Conservation (phyloP, 2,329 filamentous ascomycete species). For the Coniella vitis region DNA sequence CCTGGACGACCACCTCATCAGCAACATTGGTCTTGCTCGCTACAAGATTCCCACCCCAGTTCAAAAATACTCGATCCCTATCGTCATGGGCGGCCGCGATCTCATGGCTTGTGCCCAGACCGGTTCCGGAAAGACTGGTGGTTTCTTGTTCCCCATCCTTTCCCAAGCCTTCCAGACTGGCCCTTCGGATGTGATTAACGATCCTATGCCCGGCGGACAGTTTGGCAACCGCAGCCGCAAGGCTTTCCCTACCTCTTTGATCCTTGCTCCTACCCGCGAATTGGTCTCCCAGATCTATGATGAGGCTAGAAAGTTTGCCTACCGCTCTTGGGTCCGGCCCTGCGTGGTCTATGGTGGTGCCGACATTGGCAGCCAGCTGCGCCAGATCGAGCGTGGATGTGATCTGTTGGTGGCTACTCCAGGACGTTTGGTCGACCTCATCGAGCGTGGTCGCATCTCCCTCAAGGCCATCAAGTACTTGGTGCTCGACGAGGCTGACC, state of each 20-base stretch:
- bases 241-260: constrained; percentile 92
- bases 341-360: constrained; percentile 99
- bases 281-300: constrained; percentile 98
- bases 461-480: constrained; percentile 99
- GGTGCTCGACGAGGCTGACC: constrained; percentile 97
- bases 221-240: constrained; percentile 80
- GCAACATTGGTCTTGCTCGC: constrained; percentile 87
- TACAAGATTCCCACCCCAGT: constrained; percentile 97
- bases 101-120: constrained; percentile 99
- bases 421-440: constrained; percentile 93
- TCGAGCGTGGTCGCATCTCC: constrained; percentile 97
- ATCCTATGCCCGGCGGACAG: constrained; percentile 49
- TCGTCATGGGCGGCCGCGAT: constrained; percentile 96
- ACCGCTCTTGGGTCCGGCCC: constrained; percentile 96
- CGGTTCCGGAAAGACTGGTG: constrained; percentile 98
- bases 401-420: constrained; percentile 96
- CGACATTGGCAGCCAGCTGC: constrained; percentile 95
- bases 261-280: constrained; percentile 94
- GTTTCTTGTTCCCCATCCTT: constrained; percentile 97
- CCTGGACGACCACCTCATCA: constrained; percentile 85
- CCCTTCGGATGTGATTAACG: constrained; percentile 47
- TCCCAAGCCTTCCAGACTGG: constrained; percentile 95
- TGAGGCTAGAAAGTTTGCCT: constrained; percentile 94
- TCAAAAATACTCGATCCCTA: constrained; percentile 98
- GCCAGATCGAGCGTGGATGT: constrained; percentile 94